Evolutionary conservation across 192 early-diverging fungal genomes (phyloP).

Genomic region (Gryganskiella cystojenkinii): DNA sequence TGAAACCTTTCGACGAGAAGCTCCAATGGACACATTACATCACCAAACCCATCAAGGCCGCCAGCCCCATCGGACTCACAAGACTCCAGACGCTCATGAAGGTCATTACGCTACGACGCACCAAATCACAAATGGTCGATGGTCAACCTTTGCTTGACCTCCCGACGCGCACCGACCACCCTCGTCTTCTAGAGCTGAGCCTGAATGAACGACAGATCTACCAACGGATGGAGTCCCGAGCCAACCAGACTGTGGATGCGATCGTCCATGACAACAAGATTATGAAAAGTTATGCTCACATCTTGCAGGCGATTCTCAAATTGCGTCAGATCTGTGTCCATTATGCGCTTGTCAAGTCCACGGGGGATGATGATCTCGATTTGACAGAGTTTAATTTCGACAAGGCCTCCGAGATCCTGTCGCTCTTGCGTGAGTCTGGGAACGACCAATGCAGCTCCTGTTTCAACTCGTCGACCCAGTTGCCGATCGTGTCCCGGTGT

Average conservation of each 20-base stretch:
- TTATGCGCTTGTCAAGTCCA: constrained; percentile 44
- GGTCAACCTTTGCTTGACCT: constrained; percentile 83
- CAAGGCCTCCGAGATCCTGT: constrained; percentile 35
- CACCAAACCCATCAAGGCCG: constrained; percentile 52
- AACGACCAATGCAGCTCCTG: constrained; percentile 53
- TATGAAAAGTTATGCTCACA: constrained; percentile 76
- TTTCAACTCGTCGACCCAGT: constrained; percentile 22
- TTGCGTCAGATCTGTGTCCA: constrained; percentile 53
- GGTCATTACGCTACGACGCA: constrained; percentile 83
- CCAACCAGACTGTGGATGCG: constrained; percentile 66
- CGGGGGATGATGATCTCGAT: constrained; percentile 17
- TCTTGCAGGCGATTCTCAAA: constrained; percentile 65
- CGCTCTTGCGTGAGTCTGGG: constrained; percentile 44
- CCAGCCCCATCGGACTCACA: constrained; percentile 46
- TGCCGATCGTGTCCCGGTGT: constrained; percentile 42
- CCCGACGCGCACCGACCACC: constrained; percentile 71
- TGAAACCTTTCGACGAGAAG: constrained; percentile 52
- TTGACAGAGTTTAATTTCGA: constrained; percentile 29
- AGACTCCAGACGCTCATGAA: constrained; percentile 79
- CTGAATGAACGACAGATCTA: constrained; percentile 77
- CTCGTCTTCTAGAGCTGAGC: constrained; percentile 71
- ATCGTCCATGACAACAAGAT: constrained; percentile 69
- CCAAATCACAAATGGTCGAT: constrained; percentile 80
- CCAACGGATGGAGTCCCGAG: constrained; percentile 69
- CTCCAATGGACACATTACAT: constrained; percentile 56